These are phyloP conservation scores for Oryza meridionalis DNA, from an alignment of 176 grass and related monocot genomes.

Conservation along the genomic window DNA sequence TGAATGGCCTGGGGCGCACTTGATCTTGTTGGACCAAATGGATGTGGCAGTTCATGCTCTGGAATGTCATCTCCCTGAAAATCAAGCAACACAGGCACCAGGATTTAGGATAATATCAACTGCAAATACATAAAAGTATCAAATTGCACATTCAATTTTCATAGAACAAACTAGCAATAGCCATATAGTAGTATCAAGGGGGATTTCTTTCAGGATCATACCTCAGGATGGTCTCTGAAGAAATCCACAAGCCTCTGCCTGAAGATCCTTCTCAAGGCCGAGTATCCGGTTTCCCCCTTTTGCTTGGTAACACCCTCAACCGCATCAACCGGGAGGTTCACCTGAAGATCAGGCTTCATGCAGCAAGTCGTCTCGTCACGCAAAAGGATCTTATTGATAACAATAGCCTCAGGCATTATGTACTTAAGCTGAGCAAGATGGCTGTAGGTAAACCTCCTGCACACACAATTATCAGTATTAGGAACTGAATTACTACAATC, in stretches of 20 bases:
- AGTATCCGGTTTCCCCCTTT: slow-evolving; percentile 66
- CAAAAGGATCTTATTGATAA: slow-evolving; percentile 74
- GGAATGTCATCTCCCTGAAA: slow-evolving; percentile 82
- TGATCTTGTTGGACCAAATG: slow-evolving; percentile 52
- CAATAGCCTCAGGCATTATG: slow-evolving; percentile 70
- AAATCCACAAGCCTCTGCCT: slow-evolving; percentile 80
- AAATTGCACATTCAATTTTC: background rate
- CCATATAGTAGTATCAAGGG: too few species aligned
- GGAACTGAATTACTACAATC: background rate
- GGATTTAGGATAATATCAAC: background rate
- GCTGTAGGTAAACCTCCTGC: slow-evolving; percentile 77
- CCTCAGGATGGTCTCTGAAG: slow-evolving; percentile 71
- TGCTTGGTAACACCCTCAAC: slow-evolving; percentile 45
- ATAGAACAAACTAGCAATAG: too few species aligned
- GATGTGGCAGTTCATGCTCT: slow-evolving; percentile 70
- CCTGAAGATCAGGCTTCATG: slow-evolving; percentile 85
- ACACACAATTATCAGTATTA: slow-evolving; percentile 20
- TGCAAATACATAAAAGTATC: background rate
- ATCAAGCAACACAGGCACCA: slow-evolving; percentile 11
- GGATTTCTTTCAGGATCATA: slow-evolving; percentile 24
- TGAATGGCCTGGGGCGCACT: slow-evolving; percentile 6
- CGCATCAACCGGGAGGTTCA: slow-evolving; percentile 55
- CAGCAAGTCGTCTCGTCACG: slow-evolving; percentile 74
- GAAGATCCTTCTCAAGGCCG: slow-evolving; percentile 65
- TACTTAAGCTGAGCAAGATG: slow-evolving; percentile 86